Evolutionary conservation across 805 yeast genomes (phyloP).

Genomic region (Sugiyamaella lignohabitans): DNA sequence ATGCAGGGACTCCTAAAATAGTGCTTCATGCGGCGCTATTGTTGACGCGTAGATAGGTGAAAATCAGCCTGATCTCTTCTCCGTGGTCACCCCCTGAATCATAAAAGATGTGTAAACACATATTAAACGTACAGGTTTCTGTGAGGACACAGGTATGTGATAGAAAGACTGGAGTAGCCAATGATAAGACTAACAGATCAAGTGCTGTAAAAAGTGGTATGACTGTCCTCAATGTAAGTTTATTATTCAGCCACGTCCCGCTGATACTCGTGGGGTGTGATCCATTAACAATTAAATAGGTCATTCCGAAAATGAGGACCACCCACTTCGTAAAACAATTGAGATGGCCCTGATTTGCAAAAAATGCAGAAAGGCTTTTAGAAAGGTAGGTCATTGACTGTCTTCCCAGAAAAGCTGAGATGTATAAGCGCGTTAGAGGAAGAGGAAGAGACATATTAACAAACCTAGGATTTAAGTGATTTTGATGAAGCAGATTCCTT

Average conservation of each 20-base stretch:
- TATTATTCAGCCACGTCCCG: no score
- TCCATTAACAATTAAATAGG: slow-evolving; percentile 13
- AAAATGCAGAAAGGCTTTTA: slow-evolving; percentile 31
- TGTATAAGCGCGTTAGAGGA: no score
- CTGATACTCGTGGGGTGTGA: no score
- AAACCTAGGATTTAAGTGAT: slow-evolving; percentile 26
- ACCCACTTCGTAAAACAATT: slow-evolving; percentile 26
- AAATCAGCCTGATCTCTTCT: no score
- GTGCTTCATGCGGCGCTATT: no score
- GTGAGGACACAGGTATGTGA: slow-evolving; percentile 26
- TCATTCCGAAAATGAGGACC: slow-evolving; percentile 28
- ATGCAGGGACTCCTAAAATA: no score
- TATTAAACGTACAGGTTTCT: slow-evolving; percentile 31
- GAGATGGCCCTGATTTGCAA: slow-evolving; percentile 31
- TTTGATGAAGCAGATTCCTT: slow-evolving; percentile 32
- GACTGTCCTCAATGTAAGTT: slow-evolving; percentile 31
- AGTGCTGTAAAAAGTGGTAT: slow-evolving; percentile 31
- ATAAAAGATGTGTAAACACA: slow-evolving; percentile 28
- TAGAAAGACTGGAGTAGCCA: no score
- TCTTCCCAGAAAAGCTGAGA: no score
- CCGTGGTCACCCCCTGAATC: slow-evolving; percentile 4
- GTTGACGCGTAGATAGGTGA: no score
- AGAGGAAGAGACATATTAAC: no score
- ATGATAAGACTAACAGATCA: no score
- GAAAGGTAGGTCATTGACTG: slow-evolving; percentile 26